Base-by-base conservation (phyloP, 805 yeast species). In the Candida odintsovae region DNA sequence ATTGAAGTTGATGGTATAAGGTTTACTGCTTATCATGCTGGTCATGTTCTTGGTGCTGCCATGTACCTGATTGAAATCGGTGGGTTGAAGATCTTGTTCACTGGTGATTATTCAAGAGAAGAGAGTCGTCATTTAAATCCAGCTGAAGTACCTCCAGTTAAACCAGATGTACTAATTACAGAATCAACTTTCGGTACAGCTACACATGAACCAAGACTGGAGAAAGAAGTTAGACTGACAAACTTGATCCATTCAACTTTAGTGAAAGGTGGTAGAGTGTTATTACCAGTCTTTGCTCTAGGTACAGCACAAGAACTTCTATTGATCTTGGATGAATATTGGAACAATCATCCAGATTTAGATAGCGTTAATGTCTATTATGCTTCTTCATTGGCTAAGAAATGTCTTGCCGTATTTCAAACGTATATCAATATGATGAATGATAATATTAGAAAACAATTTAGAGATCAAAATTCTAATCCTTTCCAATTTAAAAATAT, bases 21-120 rank as follows among this genome's bases (percentile, higher is more conserved):
- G 60, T 92, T 94, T 70, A 94, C 99, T 1, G 99, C 99, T 1
- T 94, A 85, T 65, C 99, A 92, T 68, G 99, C 99, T 8, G 99
- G 99, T n/a, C 99, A 94, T 73, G 99, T 94, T 12, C 71, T 94
- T 39, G 99, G 99, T 46, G 98, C 99, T 11, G 97, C 98, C 12
- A 94, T 94, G 98, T 94, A 83, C 65, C 82, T 94, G 54, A 79
- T 94, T 42, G 99, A 94, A 65, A 85, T 94, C 57, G 97, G 96
- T 18, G 97, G 97, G 0, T 69, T 92, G 49, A 86, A 88, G 54
- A 75, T 89, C 0, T 65, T 94, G 43, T 94, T 92, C 63, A 94
- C 99, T 0, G 99, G 99, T 47, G 99, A 94, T 65, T 94, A 88
- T 61, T 92, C 98, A 3, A 75, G 99, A 58, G 98, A 92, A 64